Conservation (phyloP, 2,329 filamentous ascomycete genomes). For the Cryphonectria naterciae region DNA sequence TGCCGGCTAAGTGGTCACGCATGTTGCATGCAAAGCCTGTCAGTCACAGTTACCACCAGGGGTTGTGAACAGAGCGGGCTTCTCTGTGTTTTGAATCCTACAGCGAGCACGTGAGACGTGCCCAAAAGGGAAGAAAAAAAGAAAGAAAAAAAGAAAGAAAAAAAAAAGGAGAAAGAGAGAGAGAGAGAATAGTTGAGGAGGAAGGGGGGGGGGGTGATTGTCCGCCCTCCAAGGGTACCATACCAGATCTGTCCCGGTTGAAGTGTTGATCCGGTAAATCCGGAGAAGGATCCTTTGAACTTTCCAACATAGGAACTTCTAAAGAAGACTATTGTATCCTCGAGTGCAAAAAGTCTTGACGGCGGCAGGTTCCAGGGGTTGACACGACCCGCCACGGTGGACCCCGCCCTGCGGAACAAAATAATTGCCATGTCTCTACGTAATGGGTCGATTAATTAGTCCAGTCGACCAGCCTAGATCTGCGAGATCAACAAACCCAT, state of each 20-base stretch:
- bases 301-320: neutral
- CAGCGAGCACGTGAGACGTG: constrained; percentile 4
- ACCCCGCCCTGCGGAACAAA: neutral
- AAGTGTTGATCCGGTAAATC: neutral
- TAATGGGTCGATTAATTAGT: neutral
- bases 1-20: neutral
- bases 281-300: neutral
- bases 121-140: no score
- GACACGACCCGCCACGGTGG: constrained; percentile 6
- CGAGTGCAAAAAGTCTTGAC: neutral
- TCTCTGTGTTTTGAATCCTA: neutral
- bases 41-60: neutral
- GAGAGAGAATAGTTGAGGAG: no score
- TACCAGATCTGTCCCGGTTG: neutral
- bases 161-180: no score
- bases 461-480: neutral
- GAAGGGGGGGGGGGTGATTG: no score
- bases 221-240: neutral
- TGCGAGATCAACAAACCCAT: neutral
- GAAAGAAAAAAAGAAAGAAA: no score
- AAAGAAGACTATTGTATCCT: neutral
- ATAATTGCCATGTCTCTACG: neutral
- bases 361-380: neutral
- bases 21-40: neutral
- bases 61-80: no score